Percentiles rank a stretch among this genome's conserved stretches.
These are phyloP conservation scores for Somion occarium DNA, from an alignment of 1,284 basidiomycete species.

Conservation along the genomic window DNA sequence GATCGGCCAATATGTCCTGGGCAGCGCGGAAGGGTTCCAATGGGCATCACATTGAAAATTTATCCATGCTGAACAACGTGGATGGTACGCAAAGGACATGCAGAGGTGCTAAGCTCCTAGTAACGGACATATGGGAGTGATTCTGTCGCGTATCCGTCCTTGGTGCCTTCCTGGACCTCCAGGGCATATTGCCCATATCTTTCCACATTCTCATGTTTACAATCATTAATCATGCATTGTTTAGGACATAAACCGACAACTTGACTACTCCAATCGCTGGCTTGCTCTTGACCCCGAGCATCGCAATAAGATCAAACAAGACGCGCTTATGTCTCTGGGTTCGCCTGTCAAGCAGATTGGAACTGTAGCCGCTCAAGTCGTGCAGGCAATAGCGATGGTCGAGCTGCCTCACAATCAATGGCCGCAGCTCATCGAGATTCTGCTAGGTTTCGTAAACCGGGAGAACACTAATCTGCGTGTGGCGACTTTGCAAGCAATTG, in stretches of 20 bases:
- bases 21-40: too few relatives aligned
- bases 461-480: constrained; percentile 80
- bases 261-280: constrained; percentile 80
- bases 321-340: constrained; percentile 78
- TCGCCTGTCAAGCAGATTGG: constrained; percentile 76
- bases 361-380: constrained; percentile 87
- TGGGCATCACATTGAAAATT: too few relatives aligned
- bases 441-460: constrained; percentile 86
- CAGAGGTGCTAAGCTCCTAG: too few relatives aligned
- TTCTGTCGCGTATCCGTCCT: too few relatives aligned
- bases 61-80: too few relatives aligned
- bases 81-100: too few relatives aligned
- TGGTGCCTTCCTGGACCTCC: too few relatives aligned
- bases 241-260: constrained; percentile 77
- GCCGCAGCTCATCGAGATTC: constrained; percentile 85
- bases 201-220: too few relatives aligned
- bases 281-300: constrained; percentile 65
- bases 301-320: constrained; percentile 85
- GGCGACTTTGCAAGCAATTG: constrained; percentile 91
- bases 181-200: too few relatives aligned
- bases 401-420: constrained; percentile 88
- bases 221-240: too few relatives aligned
- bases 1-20: too few relatives aligned
- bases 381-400: constrained; percentile 90
- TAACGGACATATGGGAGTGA: too few relatives aligned